phyloP scores from a whole-genome alignment of 139 green algal species.

The Picochlorum sp. region DNA sequence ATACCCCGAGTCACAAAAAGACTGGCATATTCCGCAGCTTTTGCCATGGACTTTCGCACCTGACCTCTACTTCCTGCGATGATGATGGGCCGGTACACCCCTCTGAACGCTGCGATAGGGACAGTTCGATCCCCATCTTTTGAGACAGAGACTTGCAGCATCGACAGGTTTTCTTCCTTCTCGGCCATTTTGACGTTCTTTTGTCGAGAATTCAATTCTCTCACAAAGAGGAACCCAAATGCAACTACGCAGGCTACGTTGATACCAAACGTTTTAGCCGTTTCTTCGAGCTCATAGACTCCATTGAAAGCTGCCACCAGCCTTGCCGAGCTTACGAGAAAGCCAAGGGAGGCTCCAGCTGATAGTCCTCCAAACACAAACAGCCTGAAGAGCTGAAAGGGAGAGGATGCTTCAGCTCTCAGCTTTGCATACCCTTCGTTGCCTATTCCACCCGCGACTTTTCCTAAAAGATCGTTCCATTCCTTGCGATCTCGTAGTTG shows the following conservation, averaged over 20 bases:
- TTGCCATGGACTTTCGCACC: constrained; percentile 43
- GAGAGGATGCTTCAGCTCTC: constrained; percentile 48
- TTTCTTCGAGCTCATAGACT: constrained; percentile 54
- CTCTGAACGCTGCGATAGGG: constrained; percentile 67
- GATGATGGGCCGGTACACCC: constrained; percentile 63
- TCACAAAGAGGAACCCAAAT: constrained; percentile 59
- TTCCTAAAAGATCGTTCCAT: constrained; percentile 63
- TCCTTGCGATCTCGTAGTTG: constrained; percentile 71
- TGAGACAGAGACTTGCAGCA: constrained; percentile 65
- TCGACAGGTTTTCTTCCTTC: constrained; percentile 70
- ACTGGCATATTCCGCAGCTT: constrained; percentile 36
- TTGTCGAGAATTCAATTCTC: constrained; percentile 50
- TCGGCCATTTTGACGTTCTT: constrained; percentile 41
- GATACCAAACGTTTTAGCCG: constrained; percentile 74
- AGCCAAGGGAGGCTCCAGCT: constrained; percentile 56
- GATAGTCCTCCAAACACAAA: constrained; percentile 65
- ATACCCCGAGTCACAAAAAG: constrained; percentile 68
- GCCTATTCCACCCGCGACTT: constrained; percentile 43
- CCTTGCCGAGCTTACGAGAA: constrained; percentile 64
- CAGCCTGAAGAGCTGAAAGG: constrained; percentile 76
- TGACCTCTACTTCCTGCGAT: constrained; percentile 56
- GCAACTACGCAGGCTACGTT: constrained; percentile 54
- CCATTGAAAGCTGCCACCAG: constrained; percentile 51
- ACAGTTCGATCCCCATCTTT: constrained; percentile 33
- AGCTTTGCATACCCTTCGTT: constrained; percentile 45